Evolutionary conservation across 352 stramenopile genomes (phyloP).

Genomic region (Discostella stelligera): DNA sequence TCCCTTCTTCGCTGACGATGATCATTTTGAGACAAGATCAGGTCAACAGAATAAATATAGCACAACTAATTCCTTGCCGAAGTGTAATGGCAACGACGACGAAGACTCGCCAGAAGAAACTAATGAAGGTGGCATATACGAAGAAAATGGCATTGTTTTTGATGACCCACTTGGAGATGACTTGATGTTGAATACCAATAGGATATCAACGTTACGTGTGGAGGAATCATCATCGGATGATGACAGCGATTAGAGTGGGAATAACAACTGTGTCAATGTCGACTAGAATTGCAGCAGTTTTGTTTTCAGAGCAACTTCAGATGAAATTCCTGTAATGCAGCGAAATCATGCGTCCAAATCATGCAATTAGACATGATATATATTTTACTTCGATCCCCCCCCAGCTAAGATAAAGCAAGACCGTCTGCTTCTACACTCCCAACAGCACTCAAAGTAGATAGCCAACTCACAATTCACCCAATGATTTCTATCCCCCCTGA

Average conservation of each 20-base stretch:
- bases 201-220: constrained; percentile 64
- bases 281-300: not conserved
- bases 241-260: constrained; percentile 27
- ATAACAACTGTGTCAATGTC: not conserved
- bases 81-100: constrained; percentile 4
- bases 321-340: too few relatives aligned
- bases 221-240: constrained; percentile 64
- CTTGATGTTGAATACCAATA: constrained; percentile 85
- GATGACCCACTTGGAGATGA: constrained; percentile 64
- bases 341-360: too few relatives aligned
- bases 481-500: constrained; percentile 12
- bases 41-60: not conserved
- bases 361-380: too few relatives aligned
- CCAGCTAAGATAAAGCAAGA: not conserved
- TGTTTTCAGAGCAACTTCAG: too few relatives aligned
- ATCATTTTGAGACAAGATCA: constrained; percentile 12
- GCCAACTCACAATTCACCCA: not conserved
- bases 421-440: too few relatives aligned
- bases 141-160: constrained; percentile 80
- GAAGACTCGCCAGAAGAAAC: not conserved
- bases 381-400: not conserved
- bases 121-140: constrained; percentile 27
- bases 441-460: not conserved
- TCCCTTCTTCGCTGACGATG: constrained; percentile 55
- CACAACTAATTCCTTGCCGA: too few relatives aligned